These are phyloP conservation scores for Geotrichum restrictum DNA, from an alignment of 1,139 yeast species.

Conservation along the genomic window DNA sequence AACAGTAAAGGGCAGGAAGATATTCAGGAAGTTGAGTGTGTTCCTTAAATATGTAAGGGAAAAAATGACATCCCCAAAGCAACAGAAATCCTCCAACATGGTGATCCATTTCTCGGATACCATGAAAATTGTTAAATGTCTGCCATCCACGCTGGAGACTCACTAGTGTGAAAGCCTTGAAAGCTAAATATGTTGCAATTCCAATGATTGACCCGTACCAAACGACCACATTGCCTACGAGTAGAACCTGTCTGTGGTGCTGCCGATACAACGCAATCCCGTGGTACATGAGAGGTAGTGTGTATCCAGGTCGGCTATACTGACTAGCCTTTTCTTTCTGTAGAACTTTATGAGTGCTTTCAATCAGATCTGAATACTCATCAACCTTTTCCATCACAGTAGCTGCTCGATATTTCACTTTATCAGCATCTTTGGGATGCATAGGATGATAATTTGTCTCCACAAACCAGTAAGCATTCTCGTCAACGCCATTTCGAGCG, in stretches of 20 bases:
- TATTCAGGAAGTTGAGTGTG: conserved; percentile 26
- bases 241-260: conserved; percentile 47
- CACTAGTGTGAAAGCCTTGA: conserved; percentile 27
- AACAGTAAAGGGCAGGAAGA: conserved; percentile 31
- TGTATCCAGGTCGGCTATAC: conserved; percentile 22
- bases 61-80: conserved; percentile 28
- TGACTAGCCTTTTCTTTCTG: conserved; percentile 25
- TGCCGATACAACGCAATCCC: conserved; percentile 54
- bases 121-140: conserved; percentile 15
- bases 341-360: conserved; percentile 12
- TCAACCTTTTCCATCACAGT: conserved; percentile 36
- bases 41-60: conserved; percentile 20
- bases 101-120: conserved; percentile 27
- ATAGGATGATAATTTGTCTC: conserved; percentile 59
- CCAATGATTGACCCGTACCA: conserved; percentile 41
- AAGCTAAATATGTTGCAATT: conserved; percentile 22
- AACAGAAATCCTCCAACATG: conserved; percentile 29
- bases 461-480: conserved; percentile 60
- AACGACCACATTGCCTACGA: conserved; percentile 55
- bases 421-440: conserved; percentile 32
- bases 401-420: conserved; percentile 32
- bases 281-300: conserved; percentile 48
- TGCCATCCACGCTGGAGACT: conserved; percentile 27
- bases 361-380: conserved; percentile 29
- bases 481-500: conserved; percentile 53